These are phyloP conservation scores for Claviceps purpurea DNA, from an alignment of 2,329 filamentous ascomycete genomes.

Conservation along the genomic window DNA sequence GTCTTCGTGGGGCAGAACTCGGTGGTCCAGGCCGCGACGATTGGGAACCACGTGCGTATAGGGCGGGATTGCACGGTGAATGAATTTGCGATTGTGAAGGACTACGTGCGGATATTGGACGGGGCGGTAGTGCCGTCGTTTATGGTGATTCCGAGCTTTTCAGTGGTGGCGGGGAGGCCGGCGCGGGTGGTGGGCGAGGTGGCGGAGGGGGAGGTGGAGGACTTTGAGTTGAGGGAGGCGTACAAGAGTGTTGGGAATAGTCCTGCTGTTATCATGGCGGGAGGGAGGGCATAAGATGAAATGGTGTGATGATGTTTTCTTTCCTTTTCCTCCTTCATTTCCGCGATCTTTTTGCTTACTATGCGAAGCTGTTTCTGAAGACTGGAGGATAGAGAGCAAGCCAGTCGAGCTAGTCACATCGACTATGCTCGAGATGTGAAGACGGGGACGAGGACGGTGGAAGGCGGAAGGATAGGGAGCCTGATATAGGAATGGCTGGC, in stretches of 20 bases:
- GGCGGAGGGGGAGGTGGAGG: constrained; percentile 53
- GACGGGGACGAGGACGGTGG: neutral
- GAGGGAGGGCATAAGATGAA: neutral
- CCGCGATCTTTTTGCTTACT: neutral
- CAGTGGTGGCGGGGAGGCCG: constrained; percentile 74
- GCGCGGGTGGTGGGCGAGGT: constrained; percentile 72
- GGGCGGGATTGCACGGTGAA: constrained; percentile 65
- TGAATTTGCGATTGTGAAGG: constrained; percentile 84
- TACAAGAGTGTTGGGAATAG: constrained; percentile 53
- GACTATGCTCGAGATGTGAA: too few species aligned
- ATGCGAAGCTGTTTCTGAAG: neutral
- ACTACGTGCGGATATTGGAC: constrained; percentile 80
- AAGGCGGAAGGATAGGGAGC: neutral
- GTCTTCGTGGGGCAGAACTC: constrained; percentile 71
- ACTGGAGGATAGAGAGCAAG: neutral
- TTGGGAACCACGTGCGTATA: constrained; percentile 79
- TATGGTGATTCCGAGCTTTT: constrained; percentile 88
- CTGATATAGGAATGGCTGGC: neutral
- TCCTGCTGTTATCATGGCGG: constrained; percentile 12
- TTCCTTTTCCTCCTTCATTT: neutral
- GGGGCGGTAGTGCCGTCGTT: constrained; percentile 70
- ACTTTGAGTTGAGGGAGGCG: constrained; percentile 49
- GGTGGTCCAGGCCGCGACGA: constrained; percentile 68
- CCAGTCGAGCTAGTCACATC: neutral
- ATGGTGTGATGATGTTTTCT: neutral